phyloP scores from a whole-genome alignment of 768 basidiomycete genomes.

The Boletus sp. region DNA sequence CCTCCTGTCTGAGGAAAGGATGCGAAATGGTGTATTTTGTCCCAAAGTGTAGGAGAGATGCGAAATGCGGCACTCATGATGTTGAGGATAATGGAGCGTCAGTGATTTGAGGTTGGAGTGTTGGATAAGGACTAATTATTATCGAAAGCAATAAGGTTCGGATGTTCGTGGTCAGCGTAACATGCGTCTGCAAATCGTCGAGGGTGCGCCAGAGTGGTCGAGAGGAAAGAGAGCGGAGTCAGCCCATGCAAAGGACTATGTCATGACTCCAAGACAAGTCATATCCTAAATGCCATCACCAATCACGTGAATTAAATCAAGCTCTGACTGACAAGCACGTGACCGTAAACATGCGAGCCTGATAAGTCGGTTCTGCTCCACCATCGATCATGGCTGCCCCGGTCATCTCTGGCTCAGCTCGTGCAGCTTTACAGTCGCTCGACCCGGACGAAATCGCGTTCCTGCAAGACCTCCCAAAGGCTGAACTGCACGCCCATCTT shows the following conservation, averaged over 20 bases:
- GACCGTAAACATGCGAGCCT: too few species aligned
- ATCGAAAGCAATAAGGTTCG: background rate
- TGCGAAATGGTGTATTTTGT: slow-evolving; percentile 86
- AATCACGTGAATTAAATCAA: too few species aligned
- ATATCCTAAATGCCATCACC: too few species aligned
- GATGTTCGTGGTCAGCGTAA: background rate
- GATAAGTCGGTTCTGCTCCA: too few species aligned
- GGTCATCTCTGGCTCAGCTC: slow-evolving; percentile 32
- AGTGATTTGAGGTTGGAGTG: too few species aligned
- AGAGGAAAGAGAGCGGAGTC: background rate
- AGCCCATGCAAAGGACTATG: background rate
- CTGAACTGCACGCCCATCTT: slow-evolving; percentile 83
- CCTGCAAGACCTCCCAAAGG: slow-evolving; percentile 65
- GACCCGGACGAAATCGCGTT: slow-evolving; percentile 51
- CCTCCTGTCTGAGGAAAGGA: slow-evolving; percentile 92
- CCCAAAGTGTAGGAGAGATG: slow-evolving; percentile 79
- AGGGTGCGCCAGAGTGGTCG: background rate
- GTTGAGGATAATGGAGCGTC: background rate
- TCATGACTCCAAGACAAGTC: background rate
- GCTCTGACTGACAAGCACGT: too few species aligned
- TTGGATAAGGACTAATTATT: background rate
- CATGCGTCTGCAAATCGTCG: slow-evolving; percentile 5
- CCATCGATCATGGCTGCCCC: background rate
- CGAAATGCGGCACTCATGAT: slow-evolving; percentile 51
- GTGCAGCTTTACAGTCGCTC: slow-evolving; percentile 53